These are phyloP conservation scores for Raddia distichophylla DNA, from an alignment of 176 grass and related monocot genomes.

Conservation along the genomic window DNA sequence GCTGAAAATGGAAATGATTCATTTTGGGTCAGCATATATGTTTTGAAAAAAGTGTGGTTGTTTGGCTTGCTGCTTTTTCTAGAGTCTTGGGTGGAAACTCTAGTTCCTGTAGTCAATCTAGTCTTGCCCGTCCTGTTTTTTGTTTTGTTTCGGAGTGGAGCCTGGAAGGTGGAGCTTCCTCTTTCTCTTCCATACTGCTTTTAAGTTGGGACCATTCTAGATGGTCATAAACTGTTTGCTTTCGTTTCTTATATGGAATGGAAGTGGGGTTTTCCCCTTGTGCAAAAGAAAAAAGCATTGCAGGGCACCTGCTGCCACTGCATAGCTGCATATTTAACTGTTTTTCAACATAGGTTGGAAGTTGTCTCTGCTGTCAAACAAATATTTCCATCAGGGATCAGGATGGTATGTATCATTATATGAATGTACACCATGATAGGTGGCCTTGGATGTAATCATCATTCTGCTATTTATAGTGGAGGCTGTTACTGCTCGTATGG, in stretches of 20 bases:
- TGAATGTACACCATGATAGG: background rate
- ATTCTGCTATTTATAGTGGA: background rate
- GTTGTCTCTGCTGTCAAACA: background rate
- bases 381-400: background rate
- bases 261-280: too few relatives aligned
- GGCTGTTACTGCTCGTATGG: background rate
- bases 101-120: too few relatives aligned
- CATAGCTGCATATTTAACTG: background rate
- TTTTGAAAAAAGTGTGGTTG: background rate
- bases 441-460: background rate
- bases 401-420: background rate
- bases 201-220: too few relatives aligned
- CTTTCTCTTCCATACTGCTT: too few relatives aligned
- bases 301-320: background rate
- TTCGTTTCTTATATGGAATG: too few relatives aligned
- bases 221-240: too few relatives aligned
- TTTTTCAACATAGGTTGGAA: background rate
- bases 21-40: background rate
- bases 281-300: background rate
- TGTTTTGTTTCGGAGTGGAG: too few relatives aligned
- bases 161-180: too few relatives aligned
- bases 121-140: too few relatives aligned
- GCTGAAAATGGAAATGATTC: background rate
- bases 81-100: too few relatives aligned
- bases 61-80: background rate